Percentiles rank a stretch among this genome's conserved stretches.
Evolutionary conservation across 2,329 filamentous ascomycete genomes (phyloP).

Genomic region (Trichoderma gracile): DNA sequence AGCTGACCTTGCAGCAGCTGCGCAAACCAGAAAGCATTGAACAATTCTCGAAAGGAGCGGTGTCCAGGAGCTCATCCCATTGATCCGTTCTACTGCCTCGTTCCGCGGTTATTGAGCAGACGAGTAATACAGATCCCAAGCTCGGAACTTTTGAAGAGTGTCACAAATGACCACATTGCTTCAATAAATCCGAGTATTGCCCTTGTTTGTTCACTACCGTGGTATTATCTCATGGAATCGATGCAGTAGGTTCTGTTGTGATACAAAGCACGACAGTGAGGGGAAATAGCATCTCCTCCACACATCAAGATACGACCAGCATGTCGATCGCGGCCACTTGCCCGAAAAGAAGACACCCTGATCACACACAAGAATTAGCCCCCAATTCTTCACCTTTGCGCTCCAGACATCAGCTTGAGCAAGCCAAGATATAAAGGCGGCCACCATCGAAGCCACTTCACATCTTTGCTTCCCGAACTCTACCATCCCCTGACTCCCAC

Average conservation of each 20-base stretch:
- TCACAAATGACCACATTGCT: background rate
- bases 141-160: background rate
- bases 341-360: background rate
- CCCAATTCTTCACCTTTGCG: background rate
- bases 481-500: slow-evolving; percentile 10
- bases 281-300: background rate
- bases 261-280: background rate
- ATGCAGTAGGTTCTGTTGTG: background rate
- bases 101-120: background rate
- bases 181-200: no score
- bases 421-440: background rate
- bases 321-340: background rate
- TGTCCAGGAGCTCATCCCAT: background rate
- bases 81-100: no score
- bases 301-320: background rate
- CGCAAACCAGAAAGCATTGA: background rate
- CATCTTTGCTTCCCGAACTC: slow-evolving; percentile 12
- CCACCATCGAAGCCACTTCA: background rate
- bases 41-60: slow-evolving; percentile 15
- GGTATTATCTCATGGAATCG: no score
- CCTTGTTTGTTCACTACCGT: no score
- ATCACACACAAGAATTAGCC: background rate
- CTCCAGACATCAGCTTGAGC: background rate
- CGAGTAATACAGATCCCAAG: slow-evolving; percentile 16
- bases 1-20: slow-evolving; percentile 5